Evolutionary conservation across 257 asterid species (phyloP), one percentile per base, ranked within the genome.

Genomic region (Ballota nigra): DNA sequence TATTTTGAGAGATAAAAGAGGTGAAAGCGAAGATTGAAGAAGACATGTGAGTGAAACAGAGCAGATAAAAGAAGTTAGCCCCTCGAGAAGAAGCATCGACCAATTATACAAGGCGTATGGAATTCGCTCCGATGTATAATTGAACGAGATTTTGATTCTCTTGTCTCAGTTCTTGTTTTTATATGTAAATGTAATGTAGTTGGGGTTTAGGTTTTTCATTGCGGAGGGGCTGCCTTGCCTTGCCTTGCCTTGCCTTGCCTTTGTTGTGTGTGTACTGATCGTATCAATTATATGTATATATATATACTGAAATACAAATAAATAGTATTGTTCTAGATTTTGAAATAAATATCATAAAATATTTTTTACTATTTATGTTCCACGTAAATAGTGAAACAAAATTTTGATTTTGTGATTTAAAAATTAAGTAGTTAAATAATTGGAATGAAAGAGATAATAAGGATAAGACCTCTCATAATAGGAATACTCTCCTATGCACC

Each of bases 1-100:
- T 61, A 47, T 71, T 63, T 69, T 78, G 29, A 66, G 77, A 72
- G 77, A 12, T 23, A 34, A 66, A 58, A 19, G 66, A 66, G 40
- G 74, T 33, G 80, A 75, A 56, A 58, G 72, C 68, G 72, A 45
- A 52, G 71, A 75, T 76, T 74, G 86, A 45, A 83, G 82, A 83
- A 86, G 87, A 86, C 95, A 90, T 90, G 92, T 83, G 82, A 75
- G 66, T 72, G 79, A 79, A 82, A 86, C 78, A 75, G 74, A 74
- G 69, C 77, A 82, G 71, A 68, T 59, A 75, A 34, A 45, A 76
- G 56, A 28, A 74, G 55, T 68, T 69, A 18, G 75, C 40, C 69
- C 73, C 73, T 28, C 8, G 53, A 84, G 78, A 40, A 69, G 82
- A 80, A 77, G 86, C 87, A 89, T 84, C 85, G 73, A 83, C 85